Evolutionary conservation across 2,329 filamentous ascomycete genomes (phyloP).

Genomic region (Amesomyces nigricolor): DNA sequence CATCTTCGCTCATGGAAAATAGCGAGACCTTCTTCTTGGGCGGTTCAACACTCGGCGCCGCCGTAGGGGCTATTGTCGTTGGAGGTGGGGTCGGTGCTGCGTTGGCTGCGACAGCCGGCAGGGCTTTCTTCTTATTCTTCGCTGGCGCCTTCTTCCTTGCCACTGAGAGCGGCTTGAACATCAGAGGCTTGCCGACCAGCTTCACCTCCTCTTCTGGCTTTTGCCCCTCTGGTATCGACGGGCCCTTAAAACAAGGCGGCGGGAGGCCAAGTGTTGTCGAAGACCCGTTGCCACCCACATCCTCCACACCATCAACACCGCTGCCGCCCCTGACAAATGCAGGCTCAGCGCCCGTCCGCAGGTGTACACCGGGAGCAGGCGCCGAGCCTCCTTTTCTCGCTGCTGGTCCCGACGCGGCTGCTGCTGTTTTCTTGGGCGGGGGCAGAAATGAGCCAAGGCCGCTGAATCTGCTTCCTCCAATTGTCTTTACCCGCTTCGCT

Average conservation of each 20-base stretch:
- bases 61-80: conserved; percentile 9
- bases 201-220: conserved; percentile 60
- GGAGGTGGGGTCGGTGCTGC: conserved; percentile 18
- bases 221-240: conserved; percentile 50
- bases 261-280: conserved; percentile 33
- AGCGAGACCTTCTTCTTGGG: conserved; percentile 57
- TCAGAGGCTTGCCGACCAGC: conserved; percentile 70
- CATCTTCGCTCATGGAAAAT: conserved; percentile 57
- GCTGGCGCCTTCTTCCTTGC: conserved; percentile 56
- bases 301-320: conserved; percentile 18
- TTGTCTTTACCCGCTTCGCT: conserved; percentile 62
- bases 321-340: conserved; percentile 63
- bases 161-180: conserved; percentile 87
- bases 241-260: conserved; percentile 36
- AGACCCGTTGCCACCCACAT: conserved; percentile 21
- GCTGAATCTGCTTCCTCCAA: conserved; percentile 54
- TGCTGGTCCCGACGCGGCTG: conserved; percentile 30
- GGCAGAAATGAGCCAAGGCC: conserved; percentile 85
- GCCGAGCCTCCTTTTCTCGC: conserved; percentile 29
- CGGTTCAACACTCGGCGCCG: conserved; percentile 1
- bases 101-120: conserved; percentile 18
- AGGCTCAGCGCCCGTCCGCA: conserved; percentile 79
- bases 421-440: conserved; percentile 60
- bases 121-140: conserved; percentile 55
- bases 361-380: conserved; percentile 55